Conservation (phyloP, 345 rosid species). For the Cardamine chenopodiifolia region DNA sequence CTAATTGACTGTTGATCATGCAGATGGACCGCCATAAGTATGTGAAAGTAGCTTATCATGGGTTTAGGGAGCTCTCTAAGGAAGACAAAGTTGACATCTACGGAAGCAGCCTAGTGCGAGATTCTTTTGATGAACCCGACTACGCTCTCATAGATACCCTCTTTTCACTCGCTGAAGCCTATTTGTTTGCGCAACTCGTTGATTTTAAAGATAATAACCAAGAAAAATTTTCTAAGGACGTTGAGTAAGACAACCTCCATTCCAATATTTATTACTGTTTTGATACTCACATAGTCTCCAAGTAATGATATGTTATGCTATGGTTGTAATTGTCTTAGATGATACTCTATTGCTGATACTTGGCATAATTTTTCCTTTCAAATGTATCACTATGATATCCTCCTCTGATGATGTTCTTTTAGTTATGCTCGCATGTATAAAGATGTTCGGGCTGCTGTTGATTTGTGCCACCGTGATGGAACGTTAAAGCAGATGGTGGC, state of each 20-base stretch:
- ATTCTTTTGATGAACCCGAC: conserved; percentile 94
- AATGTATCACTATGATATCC: not conserved
- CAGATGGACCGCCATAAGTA: conserved; percentile 99
- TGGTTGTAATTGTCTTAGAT: not conserved
- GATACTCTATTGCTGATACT: not conserved
- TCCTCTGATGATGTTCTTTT: conserved; percentile 22
- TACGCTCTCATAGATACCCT: conserved; percentile 97
- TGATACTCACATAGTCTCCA: not conserved
- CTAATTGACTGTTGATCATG: conserved; percentile 24
- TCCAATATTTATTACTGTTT: conserved; percentile 7
- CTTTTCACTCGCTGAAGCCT: conserved; percentile 94
- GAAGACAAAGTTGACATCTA: conserved; percentile 87
- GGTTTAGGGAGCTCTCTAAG: conserved; percentile 86
- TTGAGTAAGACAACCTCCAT: conserved; percentile 61
- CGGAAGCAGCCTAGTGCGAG: conserved; percentile 80
- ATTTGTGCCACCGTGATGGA: conserved; percentile 98
- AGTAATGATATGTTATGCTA: not conserved
- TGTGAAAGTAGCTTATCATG: conserved; percentile 98
- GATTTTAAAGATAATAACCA: conserved; percentile 84
- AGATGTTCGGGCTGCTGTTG: conserved; percentile 97
- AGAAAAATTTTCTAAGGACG: conserved; percentile 57
- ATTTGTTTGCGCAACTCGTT: conserved; percentile 95
- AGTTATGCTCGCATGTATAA: conserved; percentile 85
- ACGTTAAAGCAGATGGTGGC: conserved; percentile 98
- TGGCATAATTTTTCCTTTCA: not conserved